Conservation (phyloP, 192 early-diverging fungal genomes). For the Backusella mclennaniae region DNA sequence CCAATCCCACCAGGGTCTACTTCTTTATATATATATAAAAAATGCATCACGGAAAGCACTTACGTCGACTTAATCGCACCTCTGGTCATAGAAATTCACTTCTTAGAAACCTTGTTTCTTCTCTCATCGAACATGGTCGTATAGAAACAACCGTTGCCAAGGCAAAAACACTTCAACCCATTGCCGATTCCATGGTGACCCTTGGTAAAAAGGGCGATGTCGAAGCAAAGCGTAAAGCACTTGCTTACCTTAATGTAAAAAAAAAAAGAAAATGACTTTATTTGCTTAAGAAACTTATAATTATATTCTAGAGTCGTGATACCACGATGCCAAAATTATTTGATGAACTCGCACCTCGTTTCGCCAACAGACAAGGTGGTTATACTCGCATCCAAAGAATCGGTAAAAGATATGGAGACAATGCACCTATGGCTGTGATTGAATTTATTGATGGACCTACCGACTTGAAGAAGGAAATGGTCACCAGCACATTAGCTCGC, state of each 20-base stretch:
- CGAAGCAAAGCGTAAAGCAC: constrained; percentile 59
- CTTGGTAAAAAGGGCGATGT: constrained; percentile 73
- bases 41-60: constrained; percentile 63
- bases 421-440: constrained; percentile 86
- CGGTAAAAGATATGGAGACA: constrained; percentile 77
- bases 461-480: constrained; percentile 64
- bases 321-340: constrained; percentile 79
- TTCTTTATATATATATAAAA: not conserved
- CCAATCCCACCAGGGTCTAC: not conserved
- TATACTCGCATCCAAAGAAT: constrained; percentile 86
- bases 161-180: constrained; percentile 84
- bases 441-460: constrained; percentile 86
- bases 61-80: constrained; percentile 61
- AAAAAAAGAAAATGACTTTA: too few relatives aligned
- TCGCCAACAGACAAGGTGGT: constrained; percentile 72
- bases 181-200: constrained; percentile 87
- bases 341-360: constrained; percentile 81
- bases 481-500: constrained; percentile 46
- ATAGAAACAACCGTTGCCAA: constrained; percentile 93
- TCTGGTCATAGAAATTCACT: constrained; percentile 71
- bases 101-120: constrained; percentile 80
- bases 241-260: constrained; percentile 52
- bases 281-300: not conserved
- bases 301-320: constrained; percentile 55
- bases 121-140: constrained; percentile 84